Evolutionary conservation across 1,284 basidiomycete species (phyloP), one percentile per base, ranked within the genome.

Genomic region (Heterobasidion annosum): DNA sequence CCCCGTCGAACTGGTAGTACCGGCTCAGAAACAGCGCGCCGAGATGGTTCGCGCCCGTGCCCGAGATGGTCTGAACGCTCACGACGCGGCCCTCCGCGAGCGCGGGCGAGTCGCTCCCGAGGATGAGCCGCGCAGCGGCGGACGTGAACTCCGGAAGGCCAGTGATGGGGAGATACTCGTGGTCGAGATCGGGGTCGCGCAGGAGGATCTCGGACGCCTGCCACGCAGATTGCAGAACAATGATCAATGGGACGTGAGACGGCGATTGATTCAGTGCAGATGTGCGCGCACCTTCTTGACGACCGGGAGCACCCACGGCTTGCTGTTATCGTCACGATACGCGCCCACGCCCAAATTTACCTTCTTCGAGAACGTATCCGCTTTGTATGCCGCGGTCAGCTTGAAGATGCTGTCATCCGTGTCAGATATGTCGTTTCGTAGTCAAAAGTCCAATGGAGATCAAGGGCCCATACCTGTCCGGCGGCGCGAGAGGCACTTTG

Each of bases 21-120:
- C 81, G 81, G 57, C 84, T 83, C 56, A 99, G 74, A 76, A 99
- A 98, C 49, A 92, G 73, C 1, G 86, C 93, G 34, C 88, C 97
- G 34, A 98, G 77, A 68, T 97, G 93, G 70, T 98, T 91, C 51
- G 94, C 96, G 56, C 97, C 96, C 0, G 96, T 98, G 37, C 95
- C 91, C 15, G 94, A 97, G 63, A 97, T 90, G 12, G 94, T 95
- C 72, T 98, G 94, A 44, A 91, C 86, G 63, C 85, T 90, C 53
- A 77, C 74, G 40, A 83, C 82, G 50, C 90, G 81, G 44, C 76
- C 76, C 62, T 94, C 86, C 58, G 76, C 72, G 61, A 96, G 74
- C 19, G 85, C 90, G 50, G 79, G 73, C 34, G 91, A 92, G 58
- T 87, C 77, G 9, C 73, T 56, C 9, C 93, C 91, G 49, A 98